Evolutionary conservation across 371 early-diverging fungal species (phyloP).

Genomic region (Syncephalastrum contaminatum): DNA sequence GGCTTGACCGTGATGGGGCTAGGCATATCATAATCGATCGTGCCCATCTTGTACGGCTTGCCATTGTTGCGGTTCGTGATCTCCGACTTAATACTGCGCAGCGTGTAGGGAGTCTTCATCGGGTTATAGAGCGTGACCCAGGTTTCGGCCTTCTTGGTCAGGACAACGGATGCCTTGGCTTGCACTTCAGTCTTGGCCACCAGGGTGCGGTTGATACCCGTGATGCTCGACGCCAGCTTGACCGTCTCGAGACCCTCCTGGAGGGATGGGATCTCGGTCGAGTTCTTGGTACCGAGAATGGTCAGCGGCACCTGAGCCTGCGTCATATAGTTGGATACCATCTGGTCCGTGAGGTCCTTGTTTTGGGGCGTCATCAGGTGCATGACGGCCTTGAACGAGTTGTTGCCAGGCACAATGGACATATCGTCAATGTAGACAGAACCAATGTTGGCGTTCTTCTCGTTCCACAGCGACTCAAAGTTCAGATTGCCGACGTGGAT

Average conservation of each 20-base stretch:
- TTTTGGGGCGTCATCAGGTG: conserved; percentile 31
- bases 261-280: conserved; percentile 46
- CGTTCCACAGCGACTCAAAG: conserved; percentile 43
- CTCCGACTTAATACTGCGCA: conserved; percentile 28
- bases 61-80: conserved; percentile 11
- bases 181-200: conserved; percentile 35
- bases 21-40: conserved; percentile 23
- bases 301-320: conserved; percentile 43
- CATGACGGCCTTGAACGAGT: conserved; percentile 40
- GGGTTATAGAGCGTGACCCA: conserved; percentile 41
- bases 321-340: conserved; percentile 38
- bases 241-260: conserved; percentile 44
- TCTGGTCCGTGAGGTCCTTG: conserved; percentile 20
- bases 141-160: conserved; percentile 21
- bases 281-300: conserved; percentile 35
- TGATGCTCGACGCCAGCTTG: conserved; percentile 41
- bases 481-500: conserved; percentile 51
- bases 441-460: conserved; percentile 36
- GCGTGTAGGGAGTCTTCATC: conserved; percentile 32
- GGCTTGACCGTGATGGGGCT: conserved; percentile 31
- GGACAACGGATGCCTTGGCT: conserved; percentile 26
- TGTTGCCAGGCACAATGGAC: conserved; percentile 49
- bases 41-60: conserved; percentile 22
- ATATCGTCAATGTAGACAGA: conserved; percentile 32
- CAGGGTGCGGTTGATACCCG: conserved; percentile 41